Percentiles rank a stretch among this genome's conserved stretches.
phyloP scores from a whole-genome alignment of 1,284 basidiomycete species.

The Entoloma clypeatum region DNA sequence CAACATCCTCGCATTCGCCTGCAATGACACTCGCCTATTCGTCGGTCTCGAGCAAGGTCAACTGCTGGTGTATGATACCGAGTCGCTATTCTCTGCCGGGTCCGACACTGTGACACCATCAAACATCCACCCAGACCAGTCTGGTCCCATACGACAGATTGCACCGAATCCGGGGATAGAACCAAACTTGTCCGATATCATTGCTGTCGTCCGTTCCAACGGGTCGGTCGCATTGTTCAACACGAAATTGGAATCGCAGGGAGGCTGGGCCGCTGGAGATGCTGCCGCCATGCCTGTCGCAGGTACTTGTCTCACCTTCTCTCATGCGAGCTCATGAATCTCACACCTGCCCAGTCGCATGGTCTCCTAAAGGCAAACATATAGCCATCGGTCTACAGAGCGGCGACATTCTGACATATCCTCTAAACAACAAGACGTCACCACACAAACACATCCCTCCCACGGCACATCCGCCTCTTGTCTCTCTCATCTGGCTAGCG shows the following conservation, averaged over 20 bases:
- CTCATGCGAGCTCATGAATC: conserved; percentile 10
- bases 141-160: conserved; percentile 49
- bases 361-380: conserved; percentile 88
- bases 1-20: conserved; percentile 51
- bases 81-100: conserved; percentile 44
- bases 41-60: conserved; percentile 57
- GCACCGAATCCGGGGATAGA: conserved; percentile 60
- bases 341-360: conserved; percentile 47
- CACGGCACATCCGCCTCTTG: conserved; percentile 45
- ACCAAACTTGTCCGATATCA: conserved; percentile 48
- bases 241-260: conserved; percentile 47
- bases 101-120: conserved; percentile 40
- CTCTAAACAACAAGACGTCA: conserved; percentile 50
- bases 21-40: conserved; percentile 54
- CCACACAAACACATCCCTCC: conserved; percentile 64
- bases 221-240: conserved; percentile 58
- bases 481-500: conserved; percentile 68
- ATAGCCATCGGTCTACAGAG: conserved; percentile 70
- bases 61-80: conserved; percentile 55
- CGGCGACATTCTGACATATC: conserved; percentile 72
- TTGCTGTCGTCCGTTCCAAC: conserved; percentile 55
- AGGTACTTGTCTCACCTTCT: conserved; percentile 38
- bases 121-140: conserved; percentile 43
- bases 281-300: conserved; percentile 50
- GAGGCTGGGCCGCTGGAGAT: conserved; percentile 58